Base-by-base conservation (phyloP, 768 basidiomycete genomes). In the Kwoniella bestiolae region DNA sequence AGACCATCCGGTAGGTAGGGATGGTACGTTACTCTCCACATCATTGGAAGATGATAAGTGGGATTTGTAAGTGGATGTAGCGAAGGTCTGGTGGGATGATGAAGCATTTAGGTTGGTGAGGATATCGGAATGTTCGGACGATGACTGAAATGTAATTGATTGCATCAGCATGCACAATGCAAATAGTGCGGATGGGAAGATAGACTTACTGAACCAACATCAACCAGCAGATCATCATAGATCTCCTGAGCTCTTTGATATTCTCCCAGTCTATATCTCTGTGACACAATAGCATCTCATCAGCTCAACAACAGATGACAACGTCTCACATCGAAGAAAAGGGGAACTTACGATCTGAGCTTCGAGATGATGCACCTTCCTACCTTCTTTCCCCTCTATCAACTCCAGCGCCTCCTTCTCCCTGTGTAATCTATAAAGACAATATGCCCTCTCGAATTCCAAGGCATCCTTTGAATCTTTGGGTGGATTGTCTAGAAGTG, bases 121-220 rank as follows among this genome's bases (percentile, higher is more conserved):
- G 76, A 94, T 88, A 77, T 94, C 93, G 4, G 90, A 86, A 75
- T 92, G 87, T 82, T 95, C 93, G 73, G 94, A 90, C 28, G 91
- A 89, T 73, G 88, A 83, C 92, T 93, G 77, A 34, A 46, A 32
- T 11, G 47, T 6, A 21, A 46, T 34, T 35, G 26, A 26, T 41
- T 31, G 56, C 2, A 58, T 58, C 47, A 25, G 11, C 29, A 23
- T 59, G 3, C n/a, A n/a, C n/a, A 26, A 32, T 53, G 3, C 38
- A 35, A 23, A 16, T 12, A 28, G 41, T 38, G 18, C 5, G 32
- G 32, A 29, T 44, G n/a, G 49, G 18, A 5, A 45, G 21, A 14
- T 25, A 58, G 84, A 49, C 90, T 74, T 77, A 93, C 92, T 47
- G 87, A 86, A 66, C 91, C 87, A 51, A 89, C 88, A 6, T 87